A percentile compares a stretch with the other conserved stretches of the same genome.
phyloP scores from a whole-genome alignment of 2,329 filamentous ascomycete genomes.

The Cordyceps pruinosa region DNA sequence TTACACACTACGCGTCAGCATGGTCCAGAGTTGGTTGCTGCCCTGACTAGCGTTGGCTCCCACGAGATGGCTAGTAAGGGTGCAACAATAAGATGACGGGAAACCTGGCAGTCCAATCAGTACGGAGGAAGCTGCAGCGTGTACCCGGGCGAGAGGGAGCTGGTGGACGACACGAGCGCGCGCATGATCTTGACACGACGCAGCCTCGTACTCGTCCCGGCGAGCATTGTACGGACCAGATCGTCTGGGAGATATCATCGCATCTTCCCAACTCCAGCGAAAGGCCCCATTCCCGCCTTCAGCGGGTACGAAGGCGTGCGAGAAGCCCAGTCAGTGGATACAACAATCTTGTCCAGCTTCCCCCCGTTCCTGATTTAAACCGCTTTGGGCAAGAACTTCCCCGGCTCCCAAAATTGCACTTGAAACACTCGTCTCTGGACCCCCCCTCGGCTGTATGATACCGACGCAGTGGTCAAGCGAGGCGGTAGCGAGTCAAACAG shows the following conservation, averaged over 20 bases:
- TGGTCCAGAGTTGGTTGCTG: not conserved
- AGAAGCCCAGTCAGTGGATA: too few relatives aligned
- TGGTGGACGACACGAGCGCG: too few relatives aligned
- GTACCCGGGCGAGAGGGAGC: not conserved
- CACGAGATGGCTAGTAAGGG: not conserved
- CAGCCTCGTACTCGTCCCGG: too few relatives aligned
- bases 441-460: slow-evolving; percentile 9
- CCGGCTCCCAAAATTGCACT: slow-evolving; percentile 12
- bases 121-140: not conserved
- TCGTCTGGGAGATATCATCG: too few relatives aligned
- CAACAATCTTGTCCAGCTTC: too few relatives aligned
- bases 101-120: not conserved
- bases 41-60: slow-evolving; percentile 5
- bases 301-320: too few relatives aligned
- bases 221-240: too few relatives aligned
- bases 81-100: slow-evolving; percentile 3
- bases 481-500: slow-evolving; percentile 7
- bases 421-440: slow-evolving; percentile 12
- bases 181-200: too few relatives aligned
- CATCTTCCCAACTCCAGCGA: too few relatives aligned
- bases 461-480: slow-evolving; percentile 7
- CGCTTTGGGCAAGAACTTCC: slow-evolving; percentile 10
- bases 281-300: too few relatives aligned
- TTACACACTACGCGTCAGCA: slow-evolving; percentile 3
- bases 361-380: slow-evolving; percentile 11